Evolutionary conservation across 2,329 filamentous ascomycete genomes (phyloP), one percentile per base, ranked within the genome.

Genomic region (Nemania sp.): DNA sequence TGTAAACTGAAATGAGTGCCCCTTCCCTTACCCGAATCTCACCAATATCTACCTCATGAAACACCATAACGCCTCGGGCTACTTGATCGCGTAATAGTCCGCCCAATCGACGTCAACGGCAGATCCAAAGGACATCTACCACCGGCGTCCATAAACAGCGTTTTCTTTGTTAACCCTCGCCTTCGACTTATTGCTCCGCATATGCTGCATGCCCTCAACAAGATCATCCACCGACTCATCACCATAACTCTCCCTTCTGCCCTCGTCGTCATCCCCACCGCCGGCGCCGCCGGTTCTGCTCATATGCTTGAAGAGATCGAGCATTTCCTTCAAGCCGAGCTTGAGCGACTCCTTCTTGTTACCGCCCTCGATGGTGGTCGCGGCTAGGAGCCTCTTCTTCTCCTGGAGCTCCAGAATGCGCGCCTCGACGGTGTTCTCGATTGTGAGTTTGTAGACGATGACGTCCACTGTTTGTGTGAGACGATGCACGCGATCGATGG

Each of bases 401-500:
- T 97, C 92, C 81, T 99, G 96, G 24, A 99, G 87, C 69, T 92
- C 93, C n/a, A 98, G 84, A 74, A 99, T 99, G 66, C 94, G 90
- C 80, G 95, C 94, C 83, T 99, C 96, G 64, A 99, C 95, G 0
- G 92, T 94, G 72, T 91, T 87, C 72, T 89, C 88, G 69, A 99
- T 90, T 2, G 94, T 97, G 75, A 99, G 88, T 76, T 96, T 97
- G 85, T 97, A 99, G 70, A 99, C 93, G 64, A 95, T 89, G 38
- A 99, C 96, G 77, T 98, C 94, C 47, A 95, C 87, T 1, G 93
- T 98, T 81, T 99, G 96, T 47, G 97, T 98, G 61, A 99, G 90
- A n/a, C 96, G 93, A 79, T 99, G 96, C 27, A 99, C 96, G 62
- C 96, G 93, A 80, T 99, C 96, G 74, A 99, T 99, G 56, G 96